Evolutionary conservation across 2,329 filamentous ascomycete genomes (phyloP).

Genomic region (Aspergillus pseudoviridinutans): DNA sequence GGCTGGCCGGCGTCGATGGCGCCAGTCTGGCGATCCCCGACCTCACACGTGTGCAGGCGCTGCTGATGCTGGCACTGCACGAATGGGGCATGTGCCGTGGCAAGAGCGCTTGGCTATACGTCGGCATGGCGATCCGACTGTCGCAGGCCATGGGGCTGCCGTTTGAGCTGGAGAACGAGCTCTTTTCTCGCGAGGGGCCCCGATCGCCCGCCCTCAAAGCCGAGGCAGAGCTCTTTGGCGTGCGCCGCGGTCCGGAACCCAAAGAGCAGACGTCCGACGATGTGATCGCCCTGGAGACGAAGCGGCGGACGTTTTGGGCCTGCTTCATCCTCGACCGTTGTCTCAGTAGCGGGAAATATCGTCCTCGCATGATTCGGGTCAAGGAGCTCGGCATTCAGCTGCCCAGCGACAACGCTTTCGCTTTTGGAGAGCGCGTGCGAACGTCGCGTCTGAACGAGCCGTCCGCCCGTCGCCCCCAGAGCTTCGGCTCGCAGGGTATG

Average conservation of each 20-base stretch:
- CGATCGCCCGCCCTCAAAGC: constrained; percentile 34
- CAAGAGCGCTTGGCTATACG: constrained; percentile 49
- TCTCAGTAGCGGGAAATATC: constrained; percentile 52
- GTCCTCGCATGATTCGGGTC: constrained; percentile 50
- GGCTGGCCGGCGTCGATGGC: constrained; percentile 43
- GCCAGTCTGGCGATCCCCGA: constrained; percentile 40
- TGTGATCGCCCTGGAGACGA: constrained; percentile 52
- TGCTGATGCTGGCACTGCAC: constrained; percentile 54
- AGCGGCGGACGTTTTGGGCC: constrained; percentile 55
- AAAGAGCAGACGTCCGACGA: constrained; percentile 41
- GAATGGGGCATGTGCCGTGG: constrained; percentile 56
- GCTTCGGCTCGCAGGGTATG: constrained; percentile 40
- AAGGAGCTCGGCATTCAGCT: constrained; percentile 52
- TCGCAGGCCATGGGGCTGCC: constrained; percentile 45
- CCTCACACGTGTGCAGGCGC: constrained; percentile 50
- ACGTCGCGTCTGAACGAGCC: constrained; percentile 48
- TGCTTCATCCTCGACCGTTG: constrained; percentile 56
- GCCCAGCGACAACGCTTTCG: constrained; percentile 54
- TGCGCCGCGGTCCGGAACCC: constrained; percentile 28
- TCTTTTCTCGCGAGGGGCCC: constrained; percentile 42
- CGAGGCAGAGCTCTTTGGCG: constrained; percentile 37
- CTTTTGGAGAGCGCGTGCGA: constrained; percentile 52
- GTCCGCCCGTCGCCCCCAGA: constrained; percentile 32
- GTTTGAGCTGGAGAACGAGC: constrained; percentile 46
- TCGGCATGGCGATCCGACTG: constrained; percentile 44